phyloP scores from a whole-genome alignment of 2,329 filamentous ascomycete species.

The Xylariaceae sp. region DNA sequence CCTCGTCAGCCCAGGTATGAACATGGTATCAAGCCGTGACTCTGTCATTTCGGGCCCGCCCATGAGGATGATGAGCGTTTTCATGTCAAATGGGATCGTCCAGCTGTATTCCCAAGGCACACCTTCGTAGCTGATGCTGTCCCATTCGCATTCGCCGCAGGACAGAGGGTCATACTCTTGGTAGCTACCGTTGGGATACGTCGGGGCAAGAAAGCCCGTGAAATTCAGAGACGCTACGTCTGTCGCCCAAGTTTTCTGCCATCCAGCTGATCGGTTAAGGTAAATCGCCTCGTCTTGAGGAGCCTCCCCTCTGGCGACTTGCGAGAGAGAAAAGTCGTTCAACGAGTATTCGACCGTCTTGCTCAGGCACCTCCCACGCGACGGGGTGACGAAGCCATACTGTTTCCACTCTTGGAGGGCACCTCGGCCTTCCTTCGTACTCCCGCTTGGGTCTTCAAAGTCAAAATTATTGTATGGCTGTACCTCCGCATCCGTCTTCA shows the following conservation, averaged over 20 bases:
- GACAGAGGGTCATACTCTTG: slow-evolving; percentile 42
- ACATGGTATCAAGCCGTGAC: slow-evolving; percentile 37
- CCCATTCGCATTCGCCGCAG: slow-evolving; percentile 48
- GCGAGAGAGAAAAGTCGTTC: slow-evolving; percentile 54
- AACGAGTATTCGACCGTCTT: slow-evolving; percentile 53
- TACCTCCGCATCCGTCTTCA: slow-evolving; percentile 53
- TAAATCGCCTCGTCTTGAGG: slow-evolving; percentile 46
- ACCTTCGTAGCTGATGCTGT: slow-evolving; percentile 46
- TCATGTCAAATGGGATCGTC: slow-evolving; percentile 55
- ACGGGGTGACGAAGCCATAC: slow-evolving; percentile 52
- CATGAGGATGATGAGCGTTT: slow-evolving; percentile 43
- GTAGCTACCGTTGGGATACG: slow-evolving; percentile 40
- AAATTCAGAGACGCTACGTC: slow-evolving; percentile 42
- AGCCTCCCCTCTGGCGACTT: slow-evolving; percentile 50
- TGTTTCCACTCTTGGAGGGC: slow-evolving; percentile 56
- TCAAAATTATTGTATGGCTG: slow-evolving; percentile 46
- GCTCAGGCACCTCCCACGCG: slow-evolving; percentile 47
- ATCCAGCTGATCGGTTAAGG: slow-evolving; percentile 49
- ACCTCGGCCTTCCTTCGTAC: slow-evolving; percentile 52
- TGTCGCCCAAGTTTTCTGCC: slow-evolving; percentile 57
- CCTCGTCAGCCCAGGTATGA: slow-evolving; percentile 33
- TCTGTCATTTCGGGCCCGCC: slow-evolving; percentile 49
- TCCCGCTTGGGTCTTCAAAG: slow-evolving; percentile 45
- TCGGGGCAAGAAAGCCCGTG: slow-evolving; percentile 54
- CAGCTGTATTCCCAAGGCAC: slow-evolving; percentile 47